Conservation (phyloP, 495 filamentous ascomycete species). For the Neurospora africana region DNA sequence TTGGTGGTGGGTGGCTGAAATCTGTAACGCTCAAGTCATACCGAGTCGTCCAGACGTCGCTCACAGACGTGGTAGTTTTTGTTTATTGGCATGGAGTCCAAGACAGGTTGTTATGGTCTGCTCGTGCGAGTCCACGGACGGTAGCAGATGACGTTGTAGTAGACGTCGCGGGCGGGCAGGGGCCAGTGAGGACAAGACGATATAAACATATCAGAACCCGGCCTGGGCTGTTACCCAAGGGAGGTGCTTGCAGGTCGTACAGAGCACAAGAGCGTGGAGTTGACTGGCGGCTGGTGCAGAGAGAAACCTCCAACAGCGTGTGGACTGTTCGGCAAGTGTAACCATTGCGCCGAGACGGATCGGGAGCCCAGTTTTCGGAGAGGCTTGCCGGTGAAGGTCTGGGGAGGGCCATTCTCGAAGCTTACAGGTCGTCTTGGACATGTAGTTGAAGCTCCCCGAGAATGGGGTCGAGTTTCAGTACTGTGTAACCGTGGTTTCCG, state of each 20-base stretch:
- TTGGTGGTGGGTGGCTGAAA: not conserved
- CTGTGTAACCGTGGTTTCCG: not conserved
- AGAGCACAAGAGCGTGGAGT: not conserved
- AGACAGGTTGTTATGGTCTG: not conserved
- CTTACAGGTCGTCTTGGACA: not conserved
- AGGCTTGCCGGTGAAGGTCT: not conserved
- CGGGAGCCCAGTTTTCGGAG: not conserved
- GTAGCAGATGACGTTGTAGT: not conserved
- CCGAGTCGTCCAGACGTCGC: not conserved
- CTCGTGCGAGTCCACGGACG: not conserved
- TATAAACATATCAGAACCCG: not conserved
- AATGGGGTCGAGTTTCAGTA: not conserved
- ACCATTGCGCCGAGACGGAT: not conserved
- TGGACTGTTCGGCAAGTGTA: not conserved
- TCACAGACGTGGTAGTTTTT: not conserved
- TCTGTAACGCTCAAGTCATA: not conserved
- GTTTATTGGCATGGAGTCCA: not conserved
- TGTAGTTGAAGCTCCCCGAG: not conserved
- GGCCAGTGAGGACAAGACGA: not conserved
- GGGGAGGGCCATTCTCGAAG: not conserved
- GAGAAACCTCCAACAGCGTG: not conserved
- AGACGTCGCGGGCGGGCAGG: not conserved
- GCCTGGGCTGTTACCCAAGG: not conserved
- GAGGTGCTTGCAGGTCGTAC: not conserved
- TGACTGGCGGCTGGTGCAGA: not conserved